These are phyloP conservation scores for Cucurbita moschata DNA, from an alignment of 306 rosid genomes.

Conservation along the genomic window DNA sequence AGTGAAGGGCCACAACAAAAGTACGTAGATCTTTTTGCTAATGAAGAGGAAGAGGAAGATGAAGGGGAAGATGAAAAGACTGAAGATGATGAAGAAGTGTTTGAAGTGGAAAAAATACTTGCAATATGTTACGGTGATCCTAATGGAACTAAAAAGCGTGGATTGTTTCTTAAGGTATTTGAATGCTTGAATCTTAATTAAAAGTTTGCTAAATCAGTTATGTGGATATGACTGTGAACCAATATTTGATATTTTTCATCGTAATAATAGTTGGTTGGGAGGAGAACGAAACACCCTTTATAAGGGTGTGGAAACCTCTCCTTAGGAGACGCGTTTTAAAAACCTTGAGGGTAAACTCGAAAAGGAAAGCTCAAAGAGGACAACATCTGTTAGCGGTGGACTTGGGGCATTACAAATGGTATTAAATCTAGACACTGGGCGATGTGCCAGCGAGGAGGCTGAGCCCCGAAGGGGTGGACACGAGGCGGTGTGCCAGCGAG, in stretches of 20 bases:
- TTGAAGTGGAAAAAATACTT: conserved; percentile 41
- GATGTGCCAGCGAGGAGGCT: too few relatives aligned
- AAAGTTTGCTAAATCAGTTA: not conserved
- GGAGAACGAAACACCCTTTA: too few relatives aligned
- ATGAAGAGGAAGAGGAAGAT: conserved; percentile 9
- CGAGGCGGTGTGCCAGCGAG: too few relatives aligned
- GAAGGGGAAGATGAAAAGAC: conserved; percentile 5
- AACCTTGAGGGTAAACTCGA: too few relatives aligned
- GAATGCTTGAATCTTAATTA: not conserved
- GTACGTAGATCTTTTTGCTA: conserved; percentile 17
- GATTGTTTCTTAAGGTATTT: conserved; percentile 49
- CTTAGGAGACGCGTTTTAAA: too few relatives aligned
- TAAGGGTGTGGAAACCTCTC: too few relatives aligned
- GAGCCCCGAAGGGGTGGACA: too few relatives aligned
- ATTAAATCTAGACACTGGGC: too few relatives aligned
- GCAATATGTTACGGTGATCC: conserved; percentile 51
- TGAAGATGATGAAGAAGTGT: conserved; percentile 23
- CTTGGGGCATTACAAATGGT: too few relatives aligned
- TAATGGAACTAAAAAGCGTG: conserved; percentile 12
- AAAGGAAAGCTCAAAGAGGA: too few relatives aligned
- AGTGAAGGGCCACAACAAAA: conserved; percentile 22
- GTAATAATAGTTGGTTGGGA: not conserved
- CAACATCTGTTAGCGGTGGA: too few relatives aligned
- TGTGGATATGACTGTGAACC: not conserved
- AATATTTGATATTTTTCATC: not conserved